Conservation (phyloP, 2,329 filamentous ascomycete genomes). For the Colletotrichum chrysophilum region DNA sequence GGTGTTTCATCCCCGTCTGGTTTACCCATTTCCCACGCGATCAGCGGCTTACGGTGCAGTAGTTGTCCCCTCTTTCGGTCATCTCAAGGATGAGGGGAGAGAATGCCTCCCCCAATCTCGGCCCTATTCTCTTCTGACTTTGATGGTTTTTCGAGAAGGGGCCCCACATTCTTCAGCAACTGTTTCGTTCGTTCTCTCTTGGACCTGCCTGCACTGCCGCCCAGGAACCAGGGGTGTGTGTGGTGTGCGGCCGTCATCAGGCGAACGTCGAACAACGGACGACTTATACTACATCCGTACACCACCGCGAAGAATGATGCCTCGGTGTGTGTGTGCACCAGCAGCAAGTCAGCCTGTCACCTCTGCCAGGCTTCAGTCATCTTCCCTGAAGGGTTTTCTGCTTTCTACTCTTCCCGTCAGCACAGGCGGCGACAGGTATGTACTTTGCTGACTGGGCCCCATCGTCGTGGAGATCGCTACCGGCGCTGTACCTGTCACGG, state of each 20-base stretch:
- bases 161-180: slow-evolving; percentile 15
- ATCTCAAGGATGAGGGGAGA: background rate
- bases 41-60: background rate
- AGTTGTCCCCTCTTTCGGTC: background rate
- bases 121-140: background rate
- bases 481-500: background rate
- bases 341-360: background rate
- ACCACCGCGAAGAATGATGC: background rate
- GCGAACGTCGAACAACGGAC: background rate
- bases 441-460: background rate
- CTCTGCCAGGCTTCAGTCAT: background rate
- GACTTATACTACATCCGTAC: background rate
- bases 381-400: background rate
- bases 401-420: background rate
- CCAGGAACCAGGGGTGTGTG: background rate
- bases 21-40: background rate
- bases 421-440: background rate
- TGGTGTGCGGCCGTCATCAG: background rate
- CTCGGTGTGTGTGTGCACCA: background rate
- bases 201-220: background rate
- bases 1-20: slow-evolving; percentile 2
- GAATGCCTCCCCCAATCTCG: background rate
- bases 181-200: background rate
- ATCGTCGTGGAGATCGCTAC: background rate
- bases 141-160: background rate